These are phyloP conservation scores for Paecilomyces fulvus DNA, from an alignment of 2,329 filamentous ascomycete genomes.

Conservation along the genomic window DNA sequence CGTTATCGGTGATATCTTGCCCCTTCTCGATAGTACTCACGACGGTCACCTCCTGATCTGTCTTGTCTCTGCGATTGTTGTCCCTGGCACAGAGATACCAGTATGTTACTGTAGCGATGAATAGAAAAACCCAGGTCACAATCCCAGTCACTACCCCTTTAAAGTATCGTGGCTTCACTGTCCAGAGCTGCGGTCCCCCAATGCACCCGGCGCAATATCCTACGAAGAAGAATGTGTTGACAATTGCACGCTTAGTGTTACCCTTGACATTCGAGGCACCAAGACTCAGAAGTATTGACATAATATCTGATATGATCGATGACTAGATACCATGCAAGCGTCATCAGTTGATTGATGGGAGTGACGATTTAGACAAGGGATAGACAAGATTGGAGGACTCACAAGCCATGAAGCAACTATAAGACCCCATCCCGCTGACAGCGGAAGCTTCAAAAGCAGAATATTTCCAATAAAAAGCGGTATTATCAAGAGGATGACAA, in stretches of 20 bases:
- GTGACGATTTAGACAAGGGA: not conserved
- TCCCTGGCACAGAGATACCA: slow-evolving; percentile 27
- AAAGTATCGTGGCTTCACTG: slow-evolving; percentile 35
- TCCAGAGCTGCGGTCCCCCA: slow-evolving; percentile 43
- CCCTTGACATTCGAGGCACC: slow-evolving; percentile 44
- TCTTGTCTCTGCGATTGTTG: slow-evolving; percentile 16
- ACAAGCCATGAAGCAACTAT: slow-evolving; percentile 42
- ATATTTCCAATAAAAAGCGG: slow-evolving; percentile 39
- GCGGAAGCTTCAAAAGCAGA: slow-evolving; percentile 35
- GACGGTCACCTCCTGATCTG: not conserved
- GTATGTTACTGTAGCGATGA: slow-evolving; percentile 26
- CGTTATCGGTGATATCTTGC: slow-evolving; percentile 5
- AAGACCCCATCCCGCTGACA: slow-evolving; percentile 38
- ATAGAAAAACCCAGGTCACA: slow-evolving; percentile 36
- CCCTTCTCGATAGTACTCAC: not conserved
- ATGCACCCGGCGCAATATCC: slow-evolving; percentile 43
- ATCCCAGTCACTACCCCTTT: slow-evolving; percentile 40
- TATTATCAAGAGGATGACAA: slow-evolving; percentile 33
- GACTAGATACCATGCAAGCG: slow-evolving; percentile 15
- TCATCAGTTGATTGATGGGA: not conserved
- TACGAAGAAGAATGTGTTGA: slow-evolving; percentile 44
- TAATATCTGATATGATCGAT: slow-evolving; percentile 36
- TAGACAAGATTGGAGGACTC: slow-evolving; percentile 1
- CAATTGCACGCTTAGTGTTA: slow-evolving; percentile 43
- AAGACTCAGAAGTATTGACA: slow-evolving; percentile 37